Evolutionary conservation across 2,329 filamentous ascomycete genomes (phyloP).

Genomic region (Pseudogymnoascus sp.): DNA sequence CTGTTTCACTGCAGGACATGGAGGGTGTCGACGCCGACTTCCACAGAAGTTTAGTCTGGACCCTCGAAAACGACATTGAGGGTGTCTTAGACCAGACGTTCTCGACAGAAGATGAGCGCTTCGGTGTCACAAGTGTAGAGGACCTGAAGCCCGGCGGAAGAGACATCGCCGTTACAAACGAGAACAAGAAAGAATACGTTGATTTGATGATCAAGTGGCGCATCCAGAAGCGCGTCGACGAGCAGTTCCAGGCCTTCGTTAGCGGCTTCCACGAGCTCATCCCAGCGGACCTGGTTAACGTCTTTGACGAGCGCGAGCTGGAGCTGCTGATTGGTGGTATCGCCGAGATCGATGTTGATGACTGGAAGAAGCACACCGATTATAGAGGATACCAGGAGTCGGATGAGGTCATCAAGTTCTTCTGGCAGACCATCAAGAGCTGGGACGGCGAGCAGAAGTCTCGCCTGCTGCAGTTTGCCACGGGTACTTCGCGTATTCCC

Average conservation of each 20-base stretch:
- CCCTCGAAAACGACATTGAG: slow-evolving; percentile 91
- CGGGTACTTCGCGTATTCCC: slow-evolving; percentile 92
- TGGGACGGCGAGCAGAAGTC: slow-evolving; percentile 99
- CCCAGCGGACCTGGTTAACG: slow-evolving; percentile 90
- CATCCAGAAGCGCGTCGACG: slow-evolving; percentile 95
- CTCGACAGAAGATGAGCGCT: slow-evolving; percentile 93
- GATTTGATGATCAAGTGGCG: slow-evolving; percentile 99
- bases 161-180: slow-evolving; percentile 92
- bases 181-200: slow-evolving; percentile 98
- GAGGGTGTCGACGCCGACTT: slow-evolving; percentile 98
- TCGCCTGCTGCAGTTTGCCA: slow-evolving; percentile 89
- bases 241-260: slow-evolving; percentile 97
- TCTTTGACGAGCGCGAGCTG: slow-evolving; percentile 95
- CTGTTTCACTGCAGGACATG: slow-evolving; percentile 89
- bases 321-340: slow-evolving; percentile 97
- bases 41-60: slow-evolving; percentile 94
- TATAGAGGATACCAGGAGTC: slow-evolving; percentile 97
- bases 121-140: slow-evolving; percentile 88
- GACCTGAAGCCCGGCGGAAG: slow-evolving; percentile 85
- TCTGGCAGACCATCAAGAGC: slow-evolving; percentile 94
- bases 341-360: slow-evolving; percentile 98
- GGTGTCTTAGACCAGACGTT: slow-evolving; percentile 94
- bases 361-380: slow-evolving; percentile 99
- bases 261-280: slow-evolving; percentile 97
- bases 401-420: slow-evolving; percentile 95